These are phyloP conservation scores for Phyllachora maydis DNA, from an alignment of 2,329 filamentous ascomycete genomes.

Conservation along the genomic window DNA sequence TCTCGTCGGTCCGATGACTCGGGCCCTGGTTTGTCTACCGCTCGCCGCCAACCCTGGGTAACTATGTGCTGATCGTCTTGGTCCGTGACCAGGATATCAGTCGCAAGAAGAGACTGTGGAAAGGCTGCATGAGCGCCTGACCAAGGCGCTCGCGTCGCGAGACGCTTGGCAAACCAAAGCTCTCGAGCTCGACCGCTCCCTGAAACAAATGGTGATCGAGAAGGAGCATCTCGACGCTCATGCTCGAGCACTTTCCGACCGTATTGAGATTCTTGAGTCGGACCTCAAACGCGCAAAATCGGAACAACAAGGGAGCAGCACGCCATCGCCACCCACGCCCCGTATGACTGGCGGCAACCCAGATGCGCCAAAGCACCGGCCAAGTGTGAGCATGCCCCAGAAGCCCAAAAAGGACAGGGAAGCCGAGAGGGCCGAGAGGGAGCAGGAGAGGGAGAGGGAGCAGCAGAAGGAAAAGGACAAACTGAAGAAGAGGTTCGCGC, in stretches of 20 bases:
- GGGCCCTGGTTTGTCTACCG: no score
- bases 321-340: slow-evolving; percentile 4
- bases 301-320: slow-evolving; percentile 7
- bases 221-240: slow-evolving; percentile 3
- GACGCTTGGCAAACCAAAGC: no score
- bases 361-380: no score
- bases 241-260: slow-evolving; percentile 3
- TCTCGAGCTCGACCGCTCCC: no score
- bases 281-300: slow-evolving; percentile 8
- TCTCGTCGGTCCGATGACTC: no score
- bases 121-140: no score
- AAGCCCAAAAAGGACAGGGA: slow-evolving; percentile 5
- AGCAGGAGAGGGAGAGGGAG: slow-evolving; percentile 4
- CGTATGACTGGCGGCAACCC: slow-evolving; percentile 4
- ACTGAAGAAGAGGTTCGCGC: slow-evolving; percentile 11
- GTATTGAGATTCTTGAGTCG: slow-evolving; percentile 9
- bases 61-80: no score
- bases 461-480: slow-evolving; percentile 6
- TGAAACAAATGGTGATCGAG: slow-evolving; percentile 2
- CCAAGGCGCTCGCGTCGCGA: no score
- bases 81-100: no score
- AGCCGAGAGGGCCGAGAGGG: slow-evolving; percentile 4
- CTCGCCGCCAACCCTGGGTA: no score
- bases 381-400: slow-evolving; percentile 5
- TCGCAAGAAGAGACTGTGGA: no score